A percentile compares a stretch with the other conserved stretches of the same genome.
Evolutionary conservation across 192 early-diverging fungal species (phyloP).

Genomic region (Coemansia biformis): DNA sequence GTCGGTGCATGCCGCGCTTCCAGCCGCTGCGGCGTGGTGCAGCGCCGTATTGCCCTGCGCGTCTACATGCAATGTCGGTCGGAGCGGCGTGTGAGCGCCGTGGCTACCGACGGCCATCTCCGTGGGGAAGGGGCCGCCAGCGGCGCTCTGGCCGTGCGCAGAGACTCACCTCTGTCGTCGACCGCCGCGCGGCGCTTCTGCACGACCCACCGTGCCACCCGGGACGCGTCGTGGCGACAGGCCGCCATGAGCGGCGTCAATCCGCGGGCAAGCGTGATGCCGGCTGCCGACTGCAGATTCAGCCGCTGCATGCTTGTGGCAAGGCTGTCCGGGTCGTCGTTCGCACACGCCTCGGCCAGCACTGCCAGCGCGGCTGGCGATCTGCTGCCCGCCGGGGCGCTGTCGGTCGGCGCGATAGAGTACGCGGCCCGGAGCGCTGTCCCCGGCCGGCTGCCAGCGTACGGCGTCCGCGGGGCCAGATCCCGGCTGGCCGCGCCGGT

Average conservation of each 20-base stretch:
- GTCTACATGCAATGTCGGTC: slow-evolving; percentile 27
- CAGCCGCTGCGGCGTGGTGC: slow-evolving; percentile 24
- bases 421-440: no score
- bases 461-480: no score
- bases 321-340: slow-evolving; percentile 16
- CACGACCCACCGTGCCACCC: slow-evolving; percentile 26
- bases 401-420: no score
- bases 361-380: not conserved
- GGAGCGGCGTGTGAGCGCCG: no score
- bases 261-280: slow-evolving; percentile 11
- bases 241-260: slow-evolving; percentile 33
- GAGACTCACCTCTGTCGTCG: slow-evolving; percentile 26
- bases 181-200: slow-evolving; percentile 13
- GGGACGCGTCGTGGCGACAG: slow-evolving; percentile 21
- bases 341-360: slow-evolving; percentile 3
- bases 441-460: no score
- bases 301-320: slow-evolving; percentile 5
- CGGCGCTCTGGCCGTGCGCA: no score
- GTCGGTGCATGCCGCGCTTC: slow-evolving; percentile 13
- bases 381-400: no score
- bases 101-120: no score
- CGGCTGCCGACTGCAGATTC: not conserved
- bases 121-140: no score
- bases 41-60: slow-evolving; percentile 32
- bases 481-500: no score